Evolutionary conservation across 2,329 filamentous ascomycete genomes (phyloP).

Genomic region (Scytalidium sp.): DNA sequence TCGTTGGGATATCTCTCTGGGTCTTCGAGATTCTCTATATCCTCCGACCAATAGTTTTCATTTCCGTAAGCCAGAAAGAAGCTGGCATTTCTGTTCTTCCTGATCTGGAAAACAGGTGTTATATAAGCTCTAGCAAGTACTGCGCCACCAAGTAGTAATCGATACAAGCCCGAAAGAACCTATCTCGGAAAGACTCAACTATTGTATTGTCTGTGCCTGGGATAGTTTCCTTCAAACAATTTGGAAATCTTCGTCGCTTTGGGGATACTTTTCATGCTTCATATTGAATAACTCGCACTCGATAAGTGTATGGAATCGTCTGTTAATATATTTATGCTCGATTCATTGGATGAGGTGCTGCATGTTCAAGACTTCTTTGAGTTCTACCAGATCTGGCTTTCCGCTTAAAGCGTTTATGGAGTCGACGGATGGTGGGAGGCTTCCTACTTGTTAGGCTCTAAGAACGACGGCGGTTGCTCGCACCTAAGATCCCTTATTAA

Average conservation of each 20-base stretch:
- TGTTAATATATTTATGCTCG: slow-evolving; percentile 11
- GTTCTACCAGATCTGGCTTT: slow-evolving; percentile 11
- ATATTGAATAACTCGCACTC: slow-evolving; percentile 7
- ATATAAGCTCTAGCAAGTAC: slow-evolving; percentile 15
- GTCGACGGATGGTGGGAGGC: slow-evolving; percentile 8
- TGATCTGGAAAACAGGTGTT: slow-evolving; percentile 12
- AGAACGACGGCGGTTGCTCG: slow-evolving; percentile 11
- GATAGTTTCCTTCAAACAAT: slow-evolving; percentile 10
- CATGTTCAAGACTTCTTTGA: slow-evolving; percentile 15
- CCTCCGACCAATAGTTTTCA: slow-evolving; percentile 2
- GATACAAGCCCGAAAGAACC: slow-evolving; percentile 14
- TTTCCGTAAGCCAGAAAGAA: slow-evolving; percentile 5
- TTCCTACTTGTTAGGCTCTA: slow-evolving; percentile 10
- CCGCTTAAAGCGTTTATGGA: slow-evolving; percentile 9
- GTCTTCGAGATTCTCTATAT: slow-evolving; percentile 6
- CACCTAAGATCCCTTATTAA: background rate
- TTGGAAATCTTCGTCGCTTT: slow-evolving; percentile 10
- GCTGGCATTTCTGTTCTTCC: slow-evolving; percentile 6
- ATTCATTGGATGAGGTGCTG: slow-evolving; percentile 13
- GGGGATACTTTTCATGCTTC: slow-evolving; percentile 8
- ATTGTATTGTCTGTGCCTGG: slow-evolving; percentile 9
- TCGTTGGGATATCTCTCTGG: background rate
- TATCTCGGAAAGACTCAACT: slow-evolving; percentile 13
- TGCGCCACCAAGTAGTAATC: slow-evolving; percentile 12
- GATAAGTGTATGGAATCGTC: background rate